Base-by-base conservation (phyloP, 805 yeast species). In the Saccharomyces cerevisiae region DNA sequence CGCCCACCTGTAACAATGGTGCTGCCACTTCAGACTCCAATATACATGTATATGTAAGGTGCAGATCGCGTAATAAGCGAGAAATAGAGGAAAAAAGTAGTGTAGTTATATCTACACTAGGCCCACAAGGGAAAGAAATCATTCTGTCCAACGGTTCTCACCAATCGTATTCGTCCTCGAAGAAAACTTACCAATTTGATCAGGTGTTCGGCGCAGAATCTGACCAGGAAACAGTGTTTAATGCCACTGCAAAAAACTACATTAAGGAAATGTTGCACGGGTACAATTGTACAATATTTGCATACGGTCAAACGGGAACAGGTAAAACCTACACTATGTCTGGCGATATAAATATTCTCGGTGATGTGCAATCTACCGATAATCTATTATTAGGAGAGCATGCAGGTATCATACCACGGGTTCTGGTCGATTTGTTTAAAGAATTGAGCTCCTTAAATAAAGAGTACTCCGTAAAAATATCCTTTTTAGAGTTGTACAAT, bases 281-380 rank as follows among this genome's bases (percentile, higher is more conserved):
- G 21, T 85, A 84, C 64, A 87, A 87, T 64, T 88, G 89, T 56
- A 85, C 95, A 0, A 78, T 87, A 11, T 80, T 88, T 64, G 94
- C 95, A 0, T 89, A 89, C 71, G 96, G 96, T 1, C 95, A 87
- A 67, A 88, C 95, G 0, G 96, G 95, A 8, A 85, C 94, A 0
- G 95, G 95, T 17, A 88, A 87, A 63, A 87, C 96, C 0, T 80
- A 81, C 63, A 73, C 85, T 5, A 80, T 81, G 90, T 80, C 85
- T 6, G 94, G 95, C 6, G 85, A 85, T 50, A 78, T 83, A 31
- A 59, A 80, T 65, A 56, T 73, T 73, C 32, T 74, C 62, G 60
- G 73, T 68, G 65, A 61, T 53, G 50, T 60, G 41, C 65, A 58
- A 13, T 70, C 65, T 5, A 55, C 50, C 31, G 64, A 61, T 41